Evolutionary conservation across 306 rosid species (phyloP), one percentile per base, ranked within the genome.

Genomic region (Prunus mira): DNA sequence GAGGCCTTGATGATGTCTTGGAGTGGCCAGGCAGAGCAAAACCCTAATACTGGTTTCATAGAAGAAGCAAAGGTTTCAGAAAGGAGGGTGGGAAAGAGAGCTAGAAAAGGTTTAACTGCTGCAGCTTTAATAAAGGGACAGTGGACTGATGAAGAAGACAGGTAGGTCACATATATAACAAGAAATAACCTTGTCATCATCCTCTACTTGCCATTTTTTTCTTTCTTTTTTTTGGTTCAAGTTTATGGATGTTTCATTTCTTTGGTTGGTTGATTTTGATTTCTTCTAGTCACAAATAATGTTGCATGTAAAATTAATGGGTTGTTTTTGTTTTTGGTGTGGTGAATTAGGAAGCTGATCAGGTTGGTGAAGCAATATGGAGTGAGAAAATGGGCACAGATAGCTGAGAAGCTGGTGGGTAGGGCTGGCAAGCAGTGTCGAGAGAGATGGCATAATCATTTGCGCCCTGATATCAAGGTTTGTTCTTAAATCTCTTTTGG

Each of bases 361-460:
- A 88, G 62, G 81, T 74, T 95, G 85, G 97, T 95, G 89, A 88
- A 89, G 88, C 89, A 88, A 77, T 49, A 88, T 82, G 98, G 97
- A 22, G 84, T 75, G 65, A 84, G 88, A 49, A 95, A 92, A 88
- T 95, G 97, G 99, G 91, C 97, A 65, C 90, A 85, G 74, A 88
- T 95, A 67, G 92, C 97, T 15, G 97, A 90, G 71, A 87, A 83
- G 22, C 76, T 95, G 82, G 87, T 71, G 22, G 96, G 96, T 49
- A 88, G 99, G 81, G 96, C 89, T 11, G 99, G 99, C 2, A 92
- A 95, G 77, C 99, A 95, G 78, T 95, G 98, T 76, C 38, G 98
- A 12, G 98, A 95, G 82, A 89, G 97, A 86, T 95, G 98, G 98
- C 92, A 90, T 41, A 95, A 95, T 85, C 99, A 95, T 82, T 82